These are phyloP conservation scores for Zygoascus biomembranicola DNA, from an alignment of 805 yeast species.

Conservation along the genomic window DNA sequence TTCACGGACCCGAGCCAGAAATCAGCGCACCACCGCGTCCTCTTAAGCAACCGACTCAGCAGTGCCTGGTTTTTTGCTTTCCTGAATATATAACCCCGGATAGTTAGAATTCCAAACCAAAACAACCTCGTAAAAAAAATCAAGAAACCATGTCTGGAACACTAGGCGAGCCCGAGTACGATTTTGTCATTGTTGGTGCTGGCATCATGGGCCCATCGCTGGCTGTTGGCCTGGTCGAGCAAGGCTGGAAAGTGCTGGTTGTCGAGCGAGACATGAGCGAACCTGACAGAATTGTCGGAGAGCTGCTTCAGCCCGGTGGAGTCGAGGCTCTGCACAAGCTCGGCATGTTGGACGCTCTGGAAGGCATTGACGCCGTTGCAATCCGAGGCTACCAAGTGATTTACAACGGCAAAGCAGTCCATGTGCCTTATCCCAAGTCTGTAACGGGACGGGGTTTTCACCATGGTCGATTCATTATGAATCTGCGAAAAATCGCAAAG, in stretches of 20 bases:
- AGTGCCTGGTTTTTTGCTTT: too few relatives aligned
- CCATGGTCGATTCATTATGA: constrained; percentile 80
- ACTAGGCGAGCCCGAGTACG: constrained; percentile 36
- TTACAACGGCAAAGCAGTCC: constrained; percentile 48
- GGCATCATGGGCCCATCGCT: constrained; percentile 94
- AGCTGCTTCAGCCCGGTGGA: constrained; percentile 96
- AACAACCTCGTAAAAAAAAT: neutral
- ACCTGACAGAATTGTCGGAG: constrained; percentile 97
- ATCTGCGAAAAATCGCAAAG: constrained; percentile 63
- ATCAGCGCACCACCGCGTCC: neutral
- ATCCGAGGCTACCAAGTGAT: constrained; percentile 77
- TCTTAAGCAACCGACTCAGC: too few relatives aligned
- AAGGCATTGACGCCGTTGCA: constrained; percentile 67
- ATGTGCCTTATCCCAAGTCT: constrained; percentile 55
- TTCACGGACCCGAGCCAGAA: neutral
- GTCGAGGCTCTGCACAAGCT: constrained; percentile 69
- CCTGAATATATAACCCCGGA: too few relatives aligned
- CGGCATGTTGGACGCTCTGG: constrained; percentile 72
- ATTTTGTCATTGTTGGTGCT: constrained; percentile 93
- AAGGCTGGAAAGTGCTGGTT: constrained; percentile 73
- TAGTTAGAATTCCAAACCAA: too few relatives aligned
- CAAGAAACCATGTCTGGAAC: neutral
- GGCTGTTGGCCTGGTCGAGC: constrained; percentile 83
- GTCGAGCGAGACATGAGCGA: constrained; percentile 82
- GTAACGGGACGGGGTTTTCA: constrained; percentile 77